Percentiles rank a stretch among this genome's conserved stretches.
Evolutionary conservation across 176 grass and related monocot genomes (phyloP).

Genomic region (Cenchrus americanus): DNA sequence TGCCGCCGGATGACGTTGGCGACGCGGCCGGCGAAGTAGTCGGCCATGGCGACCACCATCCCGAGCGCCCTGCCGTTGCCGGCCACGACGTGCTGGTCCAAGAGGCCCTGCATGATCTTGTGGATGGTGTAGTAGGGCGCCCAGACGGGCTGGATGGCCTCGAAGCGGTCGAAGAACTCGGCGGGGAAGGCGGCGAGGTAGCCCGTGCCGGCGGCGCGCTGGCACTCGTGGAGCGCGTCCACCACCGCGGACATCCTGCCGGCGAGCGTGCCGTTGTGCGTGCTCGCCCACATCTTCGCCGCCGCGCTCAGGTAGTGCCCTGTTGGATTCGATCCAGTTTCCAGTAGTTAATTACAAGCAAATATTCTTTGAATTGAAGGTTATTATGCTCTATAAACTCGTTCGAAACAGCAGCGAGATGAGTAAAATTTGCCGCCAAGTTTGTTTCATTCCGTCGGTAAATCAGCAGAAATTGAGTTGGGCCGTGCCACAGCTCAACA

Average conservation of each 20-base stretch:
- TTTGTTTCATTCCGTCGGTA: too few species aligned
- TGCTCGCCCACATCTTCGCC: constrained; percentile 92
- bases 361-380: too few species aligned
- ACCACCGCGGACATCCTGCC: constrained; percentile 71
- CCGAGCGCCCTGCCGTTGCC: constrained; percentile 62
- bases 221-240: constrained; percentile 70
- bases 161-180: constrained; percentile 94
- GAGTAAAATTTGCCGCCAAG: too few species aligned
- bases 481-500: too few species aligned
- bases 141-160: constrained; percentile 82
- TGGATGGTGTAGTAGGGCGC: constrained; percentile 98
- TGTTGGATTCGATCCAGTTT: constrained; percentile 18
- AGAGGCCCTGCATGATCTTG: constrained; percentile 97
- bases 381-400: too few species aligned
- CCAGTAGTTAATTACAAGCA: too few species aligned
- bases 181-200: constrained; percentile 97
- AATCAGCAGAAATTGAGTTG: too few species aligned
- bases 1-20: constrained; percentile 67
- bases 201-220: constrained; percentile 67
- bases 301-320: constrained; percentile 93
- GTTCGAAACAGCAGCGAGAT: too few species aligned
- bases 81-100: constrained; percentile 75
- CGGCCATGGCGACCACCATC: constrained; percentile 83
- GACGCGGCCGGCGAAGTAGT: constrained; percentile 79
- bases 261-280: constrained; percentile 70